Evolutionary conservation across 441 rosid species (phyloP).

Genomic region (Adansonia madagascariensis): DNA sequence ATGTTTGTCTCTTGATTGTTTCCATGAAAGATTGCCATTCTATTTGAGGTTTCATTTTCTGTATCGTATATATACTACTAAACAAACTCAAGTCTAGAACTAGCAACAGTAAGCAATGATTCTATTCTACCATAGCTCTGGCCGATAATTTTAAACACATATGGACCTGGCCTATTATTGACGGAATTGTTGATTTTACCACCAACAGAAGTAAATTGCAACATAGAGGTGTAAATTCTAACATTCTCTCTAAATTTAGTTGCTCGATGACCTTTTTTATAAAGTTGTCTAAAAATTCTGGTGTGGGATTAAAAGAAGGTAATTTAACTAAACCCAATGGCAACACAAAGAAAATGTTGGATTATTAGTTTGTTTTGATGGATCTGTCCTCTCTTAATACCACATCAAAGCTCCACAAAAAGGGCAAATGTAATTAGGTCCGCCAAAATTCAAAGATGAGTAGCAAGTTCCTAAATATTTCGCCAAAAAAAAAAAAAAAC

Average conservation of each 20-base stretch:
- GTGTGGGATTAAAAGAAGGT: background rate
- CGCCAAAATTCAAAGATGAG: background rate
- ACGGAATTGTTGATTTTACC: background rate
- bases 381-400: background rate
- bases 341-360: background rate
- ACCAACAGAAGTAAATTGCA: background rate
- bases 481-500: too few relatives aligned
- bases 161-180: background rate
- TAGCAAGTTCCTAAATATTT: background rate
- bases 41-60: background rate
- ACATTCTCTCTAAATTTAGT: background rate
- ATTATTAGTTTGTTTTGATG: background rate
- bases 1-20: background rate
- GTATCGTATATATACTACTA: background rate
- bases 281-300: background rate
- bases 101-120: background rate
- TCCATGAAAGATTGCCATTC: slow-evolving; percentile 1
- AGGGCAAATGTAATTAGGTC: background rate
- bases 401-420: background rate
- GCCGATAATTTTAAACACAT: background rate
- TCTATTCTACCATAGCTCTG: background rate
- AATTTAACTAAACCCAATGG: background rate
- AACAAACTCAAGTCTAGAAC: background rate
- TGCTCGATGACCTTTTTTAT: background rate
- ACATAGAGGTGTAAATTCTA: background rate